Conservation (phyloP, 768 basidiomycete genomes). For the Nevesoporus exiguus region DNA sequence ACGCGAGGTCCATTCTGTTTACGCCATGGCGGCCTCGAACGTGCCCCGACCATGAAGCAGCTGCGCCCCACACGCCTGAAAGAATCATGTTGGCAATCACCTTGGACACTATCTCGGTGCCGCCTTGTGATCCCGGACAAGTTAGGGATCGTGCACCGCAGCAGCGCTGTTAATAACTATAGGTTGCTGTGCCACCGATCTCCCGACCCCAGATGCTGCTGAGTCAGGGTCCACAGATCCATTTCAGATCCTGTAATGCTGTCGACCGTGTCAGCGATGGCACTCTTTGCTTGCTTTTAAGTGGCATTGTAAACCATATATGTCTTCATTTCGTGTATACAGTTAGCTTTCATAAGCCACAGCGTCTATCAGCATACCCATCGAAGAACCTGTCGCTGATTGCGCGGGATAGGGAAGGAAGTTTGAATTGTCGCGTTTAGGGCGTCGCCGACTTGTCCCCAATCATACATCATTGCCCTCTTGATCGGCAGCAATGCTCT, state of each 20-base stretch:
- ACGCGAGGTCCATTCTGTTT: conserved; percentile 18
- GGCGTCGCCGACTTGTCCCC: conserved; percentile 28
- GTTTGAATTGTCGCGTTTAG: conserved; percentile 14
- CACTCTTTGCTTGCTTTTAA: conserved; percentile 1
- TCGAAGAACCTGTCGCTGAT: conserved; percentile 20
- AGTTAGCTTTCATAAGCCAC: background rate
- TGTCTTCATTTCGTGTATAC: conserved; percentile 7
- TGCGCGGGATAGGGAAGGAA: conserved; percentile 14
- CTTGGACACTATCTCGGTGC: conserved; percentile 24
- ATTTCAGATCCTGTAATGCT: conserved; percentile 6
- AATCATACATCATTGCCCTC: conserved; percentile 18
- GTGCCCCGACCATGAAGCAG: conserved; percentile 2
- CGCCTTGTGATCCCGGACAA: conserved; percentile 15
- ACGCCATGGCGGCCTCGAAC: conserved; percentile 16
- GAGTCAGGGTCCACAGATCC: conserved; percentile 7
- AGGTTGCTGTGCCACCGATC: conserved; percentile 16
- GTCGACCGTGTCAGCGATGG: conserved; percentile 12
- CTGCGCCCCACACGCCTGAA: conserved; percentile 7
- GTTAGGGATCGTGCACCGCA: conserved; percentile 14
- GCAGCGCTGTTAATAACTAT: conserved; percentile 12
- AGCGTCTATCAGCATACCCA: conserved; percentile 15
- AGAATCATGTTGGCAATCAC: background rate
- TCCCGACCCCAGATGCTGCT: background rate
- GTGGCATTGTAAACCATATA: conserved; percentile 16
- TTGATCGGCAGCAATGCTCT: conserved; percentile 25